phyloP scores from a whole-genome alignment of 2,329 filamentous ascomycete species.

The Cadophora sp. region DNA sequence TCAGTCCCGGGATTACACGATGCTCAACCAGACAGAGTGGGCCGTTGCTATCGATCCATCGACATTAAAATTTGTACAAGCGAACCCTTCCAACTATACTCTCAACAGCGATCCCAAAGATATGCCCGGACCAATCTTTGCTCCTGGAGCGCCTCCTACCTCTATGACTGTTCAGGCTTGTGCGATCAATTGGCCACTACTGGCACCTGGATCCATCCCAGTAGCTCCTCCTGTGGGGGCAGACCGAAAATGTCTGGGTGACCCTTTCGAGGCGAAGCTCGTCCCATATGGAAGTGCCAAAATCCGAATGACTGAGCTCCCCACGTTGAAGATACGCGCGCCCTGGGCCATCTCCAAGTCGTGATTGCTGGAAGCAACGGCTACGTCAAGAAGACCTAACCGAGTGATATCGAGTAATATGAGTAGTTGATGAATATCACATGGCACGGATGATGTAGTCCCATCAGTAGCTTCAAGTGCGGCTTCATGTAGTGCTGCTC shows the following conservation, averaged over 20 bases:
- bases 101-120: neutral
- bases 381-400: neutral
- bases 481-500: neutral
- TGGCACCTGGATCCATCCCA: constrained; percentile 44
- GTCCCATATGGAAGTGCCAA: constrained; percentile 55
- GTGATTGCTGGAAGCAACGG: neutral
- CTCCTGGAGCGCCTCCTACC: constrained; percentile 45
- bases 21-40: constrained; percentile 44
- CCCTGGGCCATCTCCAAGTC: neutral
- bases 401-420: neutral
- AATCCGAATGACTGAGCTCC: constrained; percentile 51
- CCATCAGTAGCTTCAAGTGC: neutral
- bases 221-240: constrained; percentile 42
- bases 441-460: neutral
- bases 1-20: constrained; percentile 44
- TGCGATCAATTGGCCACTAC: constrained; percentile 48
- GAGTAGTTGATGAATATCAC: neutral
- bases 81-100: constrained; percentile 23
- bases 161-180: constrained; percentile 48
- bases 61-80: constrained; percentile 44
- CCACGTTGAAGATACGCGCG: neutral
- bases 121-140: constrained; percentile 41
- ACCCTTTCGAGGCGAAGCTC: constrained; percentile 47
- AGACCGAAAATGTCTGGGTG: constrained; percentile 43
- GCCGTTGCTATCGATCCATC: constrained; percentile 45